A percentile compares a stretch with the other conserved stretches of the same genome.
Evolutionary conservation across 148 eudicot genomes (phyloP).

Genomic region (Fagopyrum tataricum): DNA sequence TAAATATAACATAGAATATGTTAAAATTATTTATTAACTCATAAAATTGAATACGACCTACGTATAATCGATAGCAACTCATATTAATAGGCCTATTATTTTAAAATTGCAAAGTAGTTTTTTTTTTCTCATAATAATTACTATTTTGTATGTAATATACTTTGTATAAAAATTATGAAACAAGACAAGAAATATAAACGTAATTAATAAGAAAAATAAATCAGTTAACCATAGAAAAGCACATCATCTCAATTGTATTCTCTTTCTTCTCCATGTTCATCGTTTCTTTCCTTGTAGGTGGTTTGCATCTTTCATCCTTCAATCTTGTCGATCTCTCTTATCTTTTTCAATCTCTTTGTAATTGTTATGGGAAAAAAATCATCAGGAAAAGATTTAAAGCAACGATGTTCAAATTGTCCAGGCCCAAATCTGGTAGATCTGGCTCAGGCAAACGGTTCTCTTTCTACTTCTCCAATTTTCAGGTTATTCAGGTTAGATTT

Average conservation of each 20-base stretch:
- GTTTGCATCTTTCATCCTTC: background rate
- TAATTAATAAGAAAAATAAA: no score
- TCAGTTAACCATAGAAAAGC: background rate
- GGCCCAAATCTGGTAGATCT: conserved; percentile 34
- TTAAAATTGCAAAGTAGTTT: no score
- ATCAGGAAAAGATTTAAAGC: background rate
- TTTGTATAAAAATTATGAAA: no score
- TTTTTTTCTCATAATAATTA: no score
- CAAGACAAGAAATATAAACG: no score
- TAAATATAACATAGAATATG: no score
- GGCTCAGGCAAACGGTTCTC: conserved; percentile 31
- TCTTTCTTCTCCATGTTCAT: background rate
- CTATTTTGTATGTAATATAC: no score
- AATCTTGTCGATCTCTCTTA: background rate
- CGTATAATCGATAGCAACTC: no score
- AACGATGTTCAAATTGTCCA: conserved; percentile 54
- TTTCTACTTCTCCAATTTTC: conserved; percentile 63
- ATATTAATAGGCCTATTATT: no score
- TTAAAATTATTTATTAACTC: no score
- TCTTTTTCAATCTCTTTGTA: background rate
- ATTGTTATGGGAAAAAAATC: background rate
- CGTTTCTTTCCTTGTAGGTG: background rate
- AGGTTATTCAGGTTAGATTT: conserved; percentile 52
- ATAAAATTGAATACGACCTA: no score
- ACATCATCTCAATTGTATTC: background rate